Percentiles rank a stretch among this genome's conserved stretches.
Conservation (phyloP, 164 flowering plant genomes). For the Santalum album region DNA sequence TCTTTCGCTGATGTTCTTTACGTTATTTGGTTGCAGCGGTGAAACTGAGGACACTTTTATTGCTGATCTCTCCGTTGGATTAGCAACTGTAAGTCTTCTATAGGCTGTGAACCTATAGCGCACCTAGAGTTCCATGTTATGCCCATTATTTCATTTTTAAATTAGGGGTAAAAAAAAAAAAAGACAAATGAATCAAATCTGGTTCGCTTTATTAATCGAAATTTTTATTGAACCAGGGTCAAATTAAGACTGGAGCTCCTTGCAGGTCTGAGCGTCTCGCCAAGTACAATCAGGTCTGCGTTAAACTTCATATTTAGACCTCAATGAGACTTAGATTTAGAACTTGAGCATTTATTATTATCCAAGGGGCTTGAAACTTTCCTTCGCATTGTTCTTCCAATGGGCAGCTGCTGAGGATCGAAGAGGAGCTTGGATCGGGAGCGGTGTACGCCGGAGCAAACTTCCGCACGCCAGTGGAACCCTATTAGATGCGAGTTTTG, state of each 20-base stretch:
- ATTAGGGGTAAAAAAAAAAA: too few relatives aligned
- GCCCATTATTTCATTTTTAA: too few relatives aligned
- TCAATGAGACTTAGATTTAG: too few relatives aligned
- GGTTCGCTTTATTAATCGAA: not conserved
- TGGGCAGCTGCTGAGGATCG: constrained; percentile 76
- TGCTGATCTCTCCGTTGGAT: constrained; percentile 84
- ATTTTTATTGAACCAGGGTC: constrained; percentile 46
- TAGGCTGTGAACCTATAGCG: not conserved
- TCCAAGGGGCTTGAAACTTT: not conserved
- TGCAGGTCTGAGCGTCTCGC: constrained; percentile 96
- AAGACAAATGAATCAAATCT: too few relatives aligned
- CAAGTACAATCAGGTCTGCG: constrained; percentile 72
- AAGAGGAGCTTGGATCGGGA: constrained; percentile 76
- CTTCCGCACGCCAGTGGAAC: constrained; percentile 80
- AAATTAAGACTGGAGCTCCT: constrained; percentile 93
- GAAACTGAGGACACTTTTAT: constrained; percentile 94
- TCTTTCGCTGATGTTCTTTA: not conserved
- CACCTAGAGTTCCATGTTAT: not conserved
- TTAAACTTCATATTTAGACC: not conserved
- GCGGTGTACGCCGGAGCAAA: constrained; percentile 76
- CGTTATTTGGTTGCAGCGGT: constrained; percentile 44
- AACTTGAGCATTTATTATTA: too few relatives aligned
- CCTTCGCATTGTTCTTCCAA: too few relatives aligned
- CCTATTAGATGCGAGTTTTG: constrained; percentile 37
- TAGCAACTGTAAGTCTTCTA: constrained; percentile 56